Conservation (phyloP, 106 monocot genomes). For the Dendrobium nobile region DNA sequence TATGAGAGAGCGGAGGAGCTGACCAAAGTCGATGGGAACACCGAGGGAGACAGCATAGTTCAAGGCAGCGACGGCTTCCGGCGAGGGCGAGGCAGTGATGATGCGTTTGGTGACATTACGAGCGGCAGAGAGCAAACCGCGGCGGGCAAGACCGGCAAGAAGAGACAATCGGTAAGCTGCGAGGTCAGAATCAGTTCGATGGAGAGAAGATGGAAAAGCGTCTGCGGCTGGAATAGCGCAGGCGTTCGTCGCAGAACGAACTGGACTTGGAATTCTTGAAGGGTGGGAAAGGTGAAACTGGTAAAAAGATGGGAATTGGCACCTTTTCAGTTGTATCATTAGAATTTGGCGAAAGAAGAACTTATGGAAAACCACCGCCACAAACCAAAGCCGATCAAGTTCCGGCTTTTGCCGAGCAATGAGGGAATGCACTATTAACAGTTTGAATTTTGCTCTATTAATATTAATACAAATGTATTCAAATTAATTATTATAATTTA, state of each 20-base stretch:
- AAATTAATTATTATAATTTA: no score
- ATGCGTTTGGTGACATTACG: slow-evolving; percentile 2
- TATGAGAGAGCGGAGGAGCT: slow-evolving; percentile 8
- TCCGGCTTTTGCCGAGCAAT: no score
- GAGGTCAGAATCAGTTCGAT: neutral
- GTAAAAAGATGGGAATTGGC: neutral
- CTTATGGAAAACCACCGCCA: neutral
- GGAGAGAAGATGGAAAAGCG: neutral
- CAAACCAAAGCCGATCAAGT: no score
- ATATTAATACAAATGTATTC: no score
- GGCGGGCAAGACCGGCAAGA: neutral
- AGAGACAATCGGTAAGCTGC: neutral
- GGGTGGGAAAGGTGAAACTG: neutral
- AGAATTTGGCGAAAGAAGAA: neutral
- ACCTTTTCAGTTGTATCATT: neutral
- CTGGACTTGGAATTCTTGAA: neutral
- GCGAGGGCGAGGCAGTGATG: neutral
- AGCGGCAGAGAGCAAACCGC: slow-evolving; percentile 7
- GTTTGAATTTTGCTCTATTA: no score
- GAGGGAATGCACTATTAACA: no score
- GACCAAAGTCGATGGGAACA: neutral
- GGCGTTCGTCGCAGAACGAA: neutral
- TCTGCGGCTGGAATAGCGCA: neutral
- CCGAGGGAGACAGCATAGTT: slow-evolving; percentile 1
- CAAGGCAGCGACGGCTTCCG: slow-evolving; percentile 1